Base-by-base conservation (phyloP, 148 eudicot genomes). In the Amaranthus hypochondriacus region DNA sequence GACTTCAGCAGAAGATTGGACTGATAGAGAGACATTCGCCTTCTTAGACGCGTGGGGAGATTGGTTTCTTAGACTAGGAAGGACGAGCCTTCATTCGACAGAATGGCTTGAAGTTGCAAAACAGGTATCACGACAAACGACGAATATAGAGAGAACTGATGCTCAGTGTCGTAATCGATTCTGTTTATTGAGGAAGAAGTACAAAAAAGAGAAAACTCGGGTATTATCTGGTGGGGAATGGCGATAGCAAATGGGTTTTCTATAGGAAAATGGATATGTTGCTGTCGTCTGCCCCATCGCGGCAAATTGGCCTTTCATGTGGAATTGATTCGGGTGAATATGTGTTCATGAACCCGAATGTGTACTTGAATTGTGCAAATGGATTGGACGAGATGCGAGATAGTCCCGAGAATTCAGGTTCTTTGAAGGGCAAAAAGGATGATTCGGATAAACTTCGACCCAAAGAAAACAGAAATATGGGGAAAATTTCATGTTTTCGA, bases 61-160 rank as follows among this genome's bases (percentile, higher is more conserved):
- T 5, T 75, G 83, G 73, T 92, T 88, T 66, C 77, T 88, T 9
- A 82, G 79, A 65, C 88, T 75, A 18, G 89, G 89, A 60, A 81
- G 89, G 79, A 92, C 90, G 80, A 90, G 93, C 72, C 87, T 92
- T 46, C 78, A 88, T 11, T 83, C 87, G 5, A 88, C 87, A 12
- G 92, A 89, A 72, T 92, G 97, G 97, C 88, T 80, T 75, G 97
- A 90, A 79, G 96, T 92, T 42, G 83, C 93, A 4, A 88, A 90
- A 39, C 84, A 73, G 58, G 92, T 92, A 21, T 79, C 87, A 12
- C 92, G 77, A 50, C 83, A 77, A 71, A 85, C 95, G 21, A 85
- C 95, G 21, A 86, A 77, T 21, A 59, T 87, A 4, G 87, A 83
- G 43, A 86, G 92, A 71, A 83, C 89, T 1, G 89, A 84, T 54